Evolutionary conservation across 208 protist genomes (phyloP).

Genomic region (Polymyxa betae): DNA sequence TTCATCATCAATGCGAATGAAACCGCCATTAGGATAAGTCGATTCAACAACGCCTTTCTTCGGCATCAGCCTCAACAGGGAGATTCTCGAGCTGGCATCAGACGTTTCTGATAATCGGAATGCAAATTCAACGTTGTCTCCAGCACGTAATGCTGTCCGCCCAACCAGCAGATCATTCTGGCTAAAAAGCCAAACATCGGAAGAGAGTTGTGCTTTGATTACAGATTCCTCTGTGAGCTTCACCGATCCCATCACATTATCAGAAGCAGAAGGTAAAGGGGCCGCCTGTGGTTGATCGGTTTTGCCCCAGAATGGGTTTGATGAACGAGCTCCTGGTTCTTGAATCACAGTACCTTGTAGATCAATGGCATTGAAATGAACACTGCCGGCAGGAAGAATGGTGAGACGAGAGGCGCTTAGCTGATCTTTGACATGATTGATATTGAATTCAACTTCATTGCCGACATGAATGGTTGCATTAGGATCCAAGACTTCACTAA

Average conservation of each 20-base stretch:
- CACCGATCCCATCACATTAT: not conserved
- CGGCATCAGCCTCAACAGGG: not conserved
- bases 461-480: not conserved
- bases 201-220: not conserved
- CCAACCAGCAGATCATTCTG: not conserved
- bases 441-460: constrained; percentile 47
- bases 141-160: not conserved
- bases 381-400: not conserved
- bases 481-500: constrained; percentile 29
- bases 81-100: not conserved
- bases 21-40: not conserved
- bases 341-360: not conserved
- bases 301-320: not conserved
- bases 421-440: not conserved
- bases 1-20: not conserved
- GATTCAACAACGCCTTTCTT: constrained; percentile 41
- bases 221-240: not conserved
- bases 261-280: not conserved
- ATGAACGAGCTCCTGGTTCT: not conserved
- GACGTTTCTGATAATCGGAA: not conserved
- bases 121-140: constrained; percentile 36
- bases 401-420: not conserved
- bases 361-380: constrained; percentile 1
- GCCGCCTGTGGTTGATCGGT: not conserved
- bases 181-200: not conserved